Base-by-base conservation (phyloP, 2,329 filamentous ascomycete species). In the Pseudogymnoascus sp. region DNA sequence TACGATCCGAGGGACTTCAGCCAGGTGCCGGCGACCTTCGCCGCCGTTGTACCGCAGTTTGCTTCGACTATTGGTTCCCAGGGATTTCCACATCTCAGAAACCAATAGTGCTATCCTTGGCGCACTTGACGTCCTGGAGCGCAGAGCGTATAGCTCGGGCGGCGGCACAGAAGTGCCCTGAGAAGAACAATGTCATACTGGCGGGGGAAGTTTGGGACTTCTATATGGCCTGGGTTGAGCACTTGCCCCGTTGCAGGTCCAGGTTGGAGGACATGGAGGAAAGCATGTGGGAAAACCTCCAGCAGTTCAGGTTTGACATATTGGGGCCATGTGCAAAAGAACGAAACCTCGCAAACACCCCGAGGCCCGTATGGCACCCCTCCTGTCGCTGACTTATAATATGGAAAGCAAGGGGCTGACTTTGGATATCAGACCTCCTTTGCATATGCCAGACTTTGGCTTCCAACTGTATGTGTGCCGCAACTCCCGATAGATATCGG, bases 121-220 rank as follows among this genome's bases (percentile, higher is more conserved):
- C 63, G 1, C 65, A 67, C n/a, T 62, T 63, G 44, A 66, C 64
- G 14, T 66, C 67, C 6, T 70, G 68, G 68, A 66, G 65, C 11
- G 69, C 67, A 3, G 68, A 70, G n/a, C 63, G 53, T 12, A 69
- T 70, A 50, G 50, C 50, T 35, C 50, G 50, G 8, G 50, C 50
- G 28, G 11, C 28, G 50, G 14, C 59, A 7, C 25, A 62, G 23
- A 62, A 50, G 1, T 35, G 68, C 3, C 14, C 28, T 5, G 23
- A 62, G 1, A 6, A 53, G 6, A 60, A 25, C 16, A 18, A 42
- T 4, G 2, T 47, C 11, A n/a, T 44, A 3, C 5, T 66, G n/a
- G 53, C 66, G 7, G 66, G 66, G 40, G 18, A 65, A 16, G 60
- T 69, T 11, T 70, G 65, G 64, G 50, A 62, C 10, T 64, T 66